Evolutionary conservation across 176 grass and related monocot genomes (phyloP).

Genomic region (Rhynchospora pubera): DNA sequence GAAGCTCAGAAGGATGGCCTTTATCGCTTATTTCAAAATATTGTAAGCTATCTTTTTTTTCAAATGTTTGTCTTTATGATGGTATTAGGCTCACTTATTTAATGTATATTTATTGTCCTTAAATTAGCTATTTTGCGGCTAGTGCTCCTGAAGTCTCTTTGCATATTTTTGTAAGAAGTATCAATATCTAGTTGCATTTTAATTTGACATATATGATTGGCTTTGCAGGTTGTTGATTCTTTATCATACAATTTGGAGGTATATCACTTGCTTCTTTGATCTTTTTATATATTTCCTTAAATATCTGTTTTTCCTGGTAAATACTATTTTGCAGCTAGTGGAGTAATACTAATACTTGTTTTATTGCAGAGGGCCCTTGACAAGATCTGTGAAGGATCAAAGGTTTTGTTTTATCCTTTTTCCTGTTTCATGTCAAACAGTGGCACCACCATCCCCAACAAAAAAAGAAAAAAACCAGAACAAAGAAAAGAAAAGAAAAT

Average conservation of each 20-base stretch:
- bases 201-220: background rate
- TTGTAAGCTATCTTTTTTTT: conserved; percentile 2
- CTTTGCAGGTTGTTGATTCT: conserved; percentile 15
- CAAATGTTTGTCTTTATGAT: background rate
- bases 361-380: conserved; percentile 3
- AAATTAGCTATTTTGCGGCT: background rate
- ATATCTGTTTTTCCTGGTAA: background rate
- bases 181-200: background rate
- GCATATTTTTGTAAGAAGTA: background rate
- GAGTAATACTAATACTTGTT: background rate
- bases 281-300: background rate
- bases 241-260: conserved; percentile 9
- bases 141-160: background rate
- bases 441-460: too few species aligned
- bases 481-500: background rate
- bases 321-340: background rate
- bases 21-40: conserved; percentile 6
- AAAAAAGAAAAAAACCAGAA: background rate
- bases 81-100: background rate
- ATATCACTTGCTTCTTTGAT: background rate
- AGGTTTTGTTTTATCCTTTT: background rate
- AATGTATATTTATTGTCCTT: background rate
- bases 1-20: background rate
- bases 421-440: background rate
- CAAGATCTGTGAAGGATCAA: background rate